Evolutionary conservation across 768 basidiomycete genomes (phyloP).

Genomic region (Lactarius tabidus): DNA sequence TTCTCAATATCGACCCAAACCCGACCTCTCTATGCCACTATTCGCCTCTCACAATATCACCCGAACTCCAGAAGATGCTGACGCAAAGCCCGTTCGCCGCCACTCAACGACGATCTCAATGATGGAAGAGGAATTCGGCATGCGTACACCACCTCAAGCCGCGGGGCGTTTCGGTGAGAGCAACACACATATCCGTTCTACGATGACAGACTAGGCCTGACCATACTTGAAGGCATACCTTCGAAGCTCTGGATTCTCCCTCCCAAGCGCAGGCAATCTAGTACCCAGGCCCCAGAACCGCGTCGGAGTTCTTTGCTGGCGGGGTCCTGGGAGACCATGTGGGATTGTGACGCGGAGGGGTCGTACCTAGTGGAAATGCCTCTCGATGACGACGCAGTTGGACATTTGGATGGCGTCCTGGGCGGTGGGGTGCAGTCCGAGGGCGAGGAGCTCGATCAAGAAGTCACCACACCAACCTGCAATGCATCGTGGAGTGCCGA

Average conservation of each 20-base stretch:
- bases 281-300: conserved; percentile 10
- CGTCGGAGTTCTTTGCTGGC: background rate
- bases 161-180: conserved; percentile 5
- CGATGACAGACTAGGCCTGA: background rate
- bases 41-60: background rate
- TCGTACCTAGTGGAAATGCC: background rate
- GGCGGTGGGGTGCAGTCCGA: background rate
- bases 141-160: background rate
- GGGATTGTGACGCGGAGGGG: conserved; percentile 7
- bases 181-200: background rate
- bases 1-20: background rate
- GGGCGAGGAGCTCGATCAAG: background rate
- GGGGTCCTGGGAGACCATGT: conserved; percentile 11
- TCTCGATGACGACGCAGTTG: background rate
- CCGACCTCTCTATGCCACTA: background rate
- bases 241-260: conserved; percentile 5
- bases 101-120: conserved; percentile 13
- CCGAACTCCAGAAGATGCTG: background rate
- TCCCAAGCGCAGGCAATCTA: conserved; percentile 5
- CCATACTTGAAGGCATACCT: conserved; percentile 5
- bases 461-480: background rate
- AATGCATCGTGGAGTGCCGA: background rate
- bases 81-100: background rate
- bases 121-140: conserved; percentile 19
- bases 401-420: background rate